phyloP scores from a whole-genome alignment of 805 yeast species.

The Kazachstania kunashirensis region DNA sequence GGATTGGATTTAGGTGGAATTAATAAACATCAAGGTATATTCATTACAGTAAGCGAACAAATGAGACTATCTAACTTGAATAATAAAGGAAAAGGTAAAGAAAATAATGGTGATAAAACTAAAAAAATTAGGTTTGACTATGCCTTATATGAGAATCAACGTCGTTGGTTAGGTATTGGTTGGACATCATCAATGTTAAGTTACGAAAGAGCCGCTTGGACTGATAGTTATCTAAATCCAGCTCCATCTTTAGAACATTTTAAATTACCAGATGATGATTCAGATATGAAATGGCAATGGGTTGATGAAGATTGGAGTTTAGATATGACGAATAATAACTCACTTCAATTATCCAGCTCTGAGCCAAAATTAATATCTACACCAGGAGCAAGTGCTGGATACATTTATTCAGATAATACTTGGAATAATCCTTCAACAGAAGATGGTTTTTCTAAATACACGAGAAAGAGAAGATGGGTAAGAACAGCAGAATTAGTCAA shows the following conservation, averaged over 20 bases:
- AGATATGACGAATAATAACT: conserved; percentile 82
- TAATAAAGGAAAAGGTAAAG: conserved; percentile 13
- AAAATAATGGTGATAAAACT: conserved; percentile 27
- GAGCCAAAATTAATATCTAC: conserved; percentile 47
- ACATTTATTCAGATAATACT: conserved; percentile 79
- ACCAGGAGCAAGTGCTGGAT: conserved; percentile 77
- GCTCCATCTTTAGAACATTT: conserved; percentile 67
- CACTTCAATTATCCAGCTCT: conserved; percentile 56
- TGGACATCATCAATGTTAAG: conserved; percentile 90
- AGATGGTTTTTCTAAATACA: conserved; percentile 80
- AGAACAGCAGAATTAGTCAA: conserved; percentile 79
- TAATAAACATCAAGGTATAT: conserved; percentile 33
- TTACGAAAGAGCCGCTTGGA: conserved; percentile 94
- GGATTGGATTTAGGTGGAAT: conserved; percentile 66
- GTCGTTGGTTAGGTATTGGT: conserved; percentile 96
- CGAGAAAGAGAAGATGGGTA: conserved; percentile 92
- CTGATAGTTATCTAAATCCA: conserved; percentile 89
- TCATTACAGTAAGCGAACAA: conserved; percentile 34
- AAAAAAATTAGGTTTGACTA: conserved; percentile 73
- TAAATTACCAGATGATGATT: conserved; percentile 65
- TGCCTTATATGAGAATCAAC: conserved; percentile 87
- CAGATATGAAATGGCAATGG: conserved; percentile 84
- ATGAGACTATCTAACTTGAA: conserved; percentile 22
- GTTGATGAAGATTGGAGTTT: conserved; percentile 87
- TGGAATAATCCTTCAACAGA: conserved; percentile 90